Conservation (phyloP, 495 filamentous ascomycete species). For the Rhizodiscina lignyota region DNA sequence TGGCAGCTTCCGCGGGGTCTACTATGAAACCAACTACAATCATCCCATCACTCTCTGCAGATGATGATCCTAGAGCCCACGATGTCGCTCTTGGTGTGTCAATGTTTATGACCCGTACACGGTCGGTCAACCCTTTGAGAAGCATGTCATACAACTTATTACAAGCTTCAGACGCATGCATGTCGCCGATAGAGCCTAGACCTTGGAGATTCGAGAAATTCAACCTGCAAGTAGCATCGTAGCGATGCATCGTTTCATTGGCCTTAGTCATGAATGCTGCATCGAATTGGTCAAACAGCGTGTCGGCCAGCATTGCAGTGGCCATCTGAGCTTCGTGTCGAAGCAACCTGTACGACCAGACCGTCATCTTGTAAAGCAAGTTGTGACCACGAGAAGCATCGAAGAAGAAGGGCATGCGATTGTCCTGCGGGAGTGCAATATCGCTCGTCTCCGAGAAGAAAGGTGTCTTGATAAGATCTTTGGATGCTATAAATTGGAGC, state of each 20-base stretch:
- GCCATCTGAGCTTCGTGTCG: constrained; percentile 56
- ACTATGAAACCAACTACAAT: constrained; percentile 54
- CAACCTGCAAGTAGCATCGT: constrained; percentile 40
- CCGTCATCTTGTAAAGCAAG: constrained; percentile 77
- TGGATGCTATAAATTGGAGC: constrained; percentile 63
- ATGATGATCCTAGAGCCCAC: constrained; percentile 24
- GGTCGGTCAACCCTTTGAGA: constrained; percentile 51
- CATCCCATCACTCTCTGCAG: background rate
- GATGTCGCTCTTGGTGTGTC: constrained; percentile 3
- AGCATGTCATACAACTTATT: constrained; percentile 37
- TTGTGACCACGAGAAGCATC: constrained; percentile 63
- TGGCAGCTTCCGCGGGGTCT: constrained; percentile 48
- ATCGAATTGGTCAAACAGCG: constrained; percentile 63
- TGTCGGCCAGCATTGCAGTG: constrained; percentile 54
- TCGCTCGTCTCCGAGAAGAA: constrained; percentile 32
- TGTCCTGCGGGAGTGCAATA: background rate
- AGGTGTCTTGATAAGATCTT: constrained; percentile 48
- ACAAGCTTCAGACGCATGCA: too few species aligned
- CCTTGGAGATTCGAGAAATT: constrained; percentile 3
- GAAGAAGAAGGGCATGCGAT: constrained; percentile 25
- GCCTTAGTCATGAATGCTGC: constrained; percentile 62
- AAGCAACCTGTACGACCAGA: constrained; percentile 61
- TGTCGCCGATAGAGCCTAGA: too few species aligned
- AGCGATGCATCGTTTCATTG: constrained; percentile 49
- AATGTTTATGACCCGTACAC: constrained; percentile 43